Base-by-base conservation (phyloP, 441 rosid genomes). In the Viola pubescens region DNA sequence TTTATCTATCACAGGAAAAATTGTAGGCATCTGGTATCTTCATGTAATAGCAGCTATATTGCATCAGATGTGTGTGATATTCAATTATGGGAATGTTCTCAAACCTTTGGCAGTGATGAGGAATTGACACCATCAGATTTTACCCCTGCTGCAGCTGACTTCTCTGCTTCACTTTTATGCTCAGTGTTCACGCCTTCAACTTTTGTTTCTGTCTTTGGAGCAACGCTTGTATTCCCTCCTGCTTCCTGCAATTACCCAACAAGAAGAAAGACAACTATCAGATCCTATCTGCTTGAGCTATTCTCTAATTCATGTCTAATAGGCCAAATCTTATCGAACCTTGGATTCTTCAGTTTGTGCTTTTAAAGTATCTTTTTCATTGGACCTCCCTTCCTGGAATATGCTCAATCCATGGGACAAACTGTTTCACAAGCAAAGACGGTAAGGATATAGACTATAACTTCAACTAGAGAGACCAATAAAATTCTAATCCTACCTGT, bases 331-430 rank as follows among this genome's bases (percentile, higher is more conserved):
- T 40, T 51, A 6, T 55, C 45, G 42, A 50, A 85, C 95, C 86
- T 81, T 73, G 0, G 79, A 56, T 42, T 11, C 67, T 58, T 79
- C 94, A 49, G 73, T 66, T 38, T 79, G 75, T 38, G 82, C 59
- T 69, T 75, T 81, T 59, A 68, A 59, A 76, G 82, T 87, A 59
- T 73, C 81, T n/a, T 77, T 73, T 53, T 77, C 78, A 2, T 50
- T 54, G 1, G 76, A 74, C 66, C 82, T 85, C 9, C 82, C 83
- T 65, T 78, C 86, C 68, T 79, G 85, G 77, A 89, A 87, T 45
- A 81, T 62, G 48, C 83, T 73, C 67, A 89, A 75, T 73, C 97
- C 97, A 52, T 81, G 97, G 14, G 95, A 83, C 73, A 89, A 73
- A 74, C 97, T 89, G 81, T 60, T 60, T 46, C 9, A 52, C 48